These are phyloP conservation scores for Otatea glauca DNA, from an alignment of 176 grass and related monocot species.

Conservation along the genomic window DNA sequence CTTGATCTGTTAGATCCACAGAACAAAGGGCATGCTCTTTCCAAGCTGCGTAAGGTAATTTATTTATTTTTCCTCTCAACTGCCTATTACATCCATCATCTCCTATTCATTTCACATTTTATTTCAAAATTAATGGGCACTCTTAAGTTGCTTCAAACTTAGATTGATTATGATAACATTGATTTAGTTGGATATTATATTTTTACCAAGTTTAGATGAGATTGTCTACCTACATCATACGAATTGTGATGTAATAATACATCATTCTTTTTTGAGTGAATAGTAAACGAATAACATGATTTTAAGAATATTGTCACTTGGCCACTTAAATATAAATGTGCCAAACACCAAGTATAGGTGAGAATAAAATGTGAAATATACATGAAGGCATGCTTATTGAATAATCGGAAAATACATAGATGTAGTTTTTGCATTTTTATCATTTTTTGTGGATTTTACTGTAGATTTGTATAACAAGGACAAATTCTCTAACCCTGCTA, in stretches of 20 bases:
- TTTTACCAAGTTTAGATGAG: background rate
- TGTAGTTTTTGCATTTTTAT: background rate
- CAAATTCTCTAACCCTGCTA: too few species aligned
- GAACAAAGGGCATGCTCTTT: background rate
- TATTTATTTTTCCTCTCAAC: background rate
- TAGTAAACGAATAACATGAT: background rate
- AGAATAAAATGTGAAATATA: conserved; percentile 19
- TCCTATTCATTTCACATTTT: conserved; percentile 11
- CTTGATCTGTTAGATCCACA: conserved; percentile 19
- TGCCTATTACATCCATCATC: background rate
- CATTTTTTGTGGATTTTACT: too few species aligned
- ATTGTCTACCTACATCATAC: background rate
- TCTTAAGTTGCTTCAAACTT: background rate
- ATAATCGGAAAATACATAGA: background rate
- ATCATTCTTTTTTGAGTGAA: background rate
- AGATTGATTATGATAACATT: conserved; percentile 10
- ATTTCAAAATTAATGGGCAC: background rate
- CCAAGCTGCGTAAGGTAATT: conserved; percentile 26
- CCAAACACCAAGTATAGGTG: background rate
- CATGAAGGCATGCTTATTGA: conserved; percentile 6
- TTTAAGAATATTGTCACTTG: background rate
- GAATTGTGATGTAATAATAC: background rate
- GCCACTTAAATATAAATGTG: background rate
- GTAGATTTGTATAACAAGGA: too few species aligned
- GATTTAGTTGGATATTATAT: background rate